Base-by-base conservation (phyloP, 306 rosid species). In the Cotoneaster glaucophyllus region DNA sequence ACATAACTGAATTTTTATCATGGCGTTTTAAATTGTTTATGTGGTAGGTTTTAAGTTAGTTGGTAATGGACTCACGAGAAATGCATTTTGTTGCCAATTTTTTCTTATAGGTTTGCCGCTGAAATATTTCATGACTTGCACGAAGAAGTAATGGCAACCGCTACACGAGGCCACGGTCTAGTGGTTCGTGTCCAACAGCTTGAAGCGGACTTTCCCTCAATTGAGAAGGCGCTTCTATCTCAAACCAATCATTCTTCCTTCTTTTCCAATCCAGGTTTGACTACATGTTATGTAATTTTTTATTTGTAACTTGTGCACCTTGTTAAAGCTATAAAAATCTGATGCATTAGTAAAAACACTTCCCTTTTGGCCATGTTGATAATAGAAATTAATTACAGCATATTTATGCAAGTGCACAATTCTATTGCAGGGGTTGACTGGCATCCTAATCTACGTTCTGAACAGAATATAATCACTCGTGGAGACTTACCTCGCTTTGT, bases 401-500 rank as follows among this genome's bases (percentile, higher is more conserved):
- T 50, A 39, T n/a, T 67, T 39, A 24, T 69, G 72, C 41, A 22
- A 68, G 14, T 15, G 5, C 37, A 28, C 69, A 54, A 31, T 79
- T 74, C 81, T 64, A 61, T 80, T 82, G 81, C 90, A 96, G 99
- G 99, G 83, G 80, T 86, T 86, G 90, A 85, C 70, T 96, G 98
- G 96, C 96, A 87, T 93, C 90, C 99, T 75, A 93, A 84, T 88
- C 78, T 93, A 82, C 90, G 39, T 52, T 72, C 79, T 4, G 91
- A 88, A 66, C 91, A 90, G 69, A 85, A 86, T 88, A 86, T 89
- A 70, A 79, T 96, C 76, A 79, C 94, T 61, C 82, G 72, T 2
- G 97, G 98, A 77, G 96, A 90, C 85, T 86, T 96, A 39, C 99
- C 99, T 78, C 96, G 98, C 74, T 91, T 96, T 89, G 85, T 96